Base-by-base conservation (phyloP, 768 basidiomycete genomes). In the Sutorius australiensis region DNA sequence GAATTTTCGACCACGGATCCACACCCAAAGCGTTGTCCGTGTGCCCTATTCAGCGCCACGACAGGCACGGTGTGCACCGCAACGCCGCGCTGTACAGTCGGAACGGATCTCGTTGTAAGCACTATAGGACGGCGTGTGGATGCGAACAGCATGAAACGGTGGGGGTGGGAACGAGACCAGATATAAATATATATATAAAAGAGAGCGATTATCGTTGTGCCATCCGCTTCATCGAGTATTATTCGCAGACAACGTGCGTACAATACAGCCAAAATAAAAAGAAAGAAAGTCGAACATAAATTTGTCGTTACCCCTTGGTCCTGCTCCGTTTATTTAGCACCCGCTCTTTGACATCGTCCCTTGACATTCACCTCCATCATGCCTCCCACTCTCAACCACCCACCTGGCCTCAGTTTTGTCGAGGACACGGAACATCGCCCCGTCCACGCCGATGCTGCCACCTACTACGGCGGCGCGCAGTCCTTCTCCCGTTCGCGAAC, bases 391-490 rank as follows among this genome's bases (percentile, higher is more conserved):
- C 67, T 87, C 47, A 75, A 70, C 55, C 87, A 87, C 61, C 88
- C 87, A 0, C 56, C 86, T 6, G 78, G 79, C 50, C 80, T 86
- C 46, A 76, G 74, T 54, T 89, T 89, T 61, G 64, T 86, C 58
- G 87, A 88, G 58, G 87, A 90, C 51, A 72, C 73, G 17, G 69
- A 75, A 17, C 65, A 72, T 17, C 69, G 71, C 27, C 63, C 77
- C 5, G 78, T 79, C 50, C 74, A 89, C 60, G 76, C 77, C 47
- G 92, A 95, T 49, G 83, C 92, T 9, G 78, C 83, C 21, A 80
- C 82, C 9, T 94, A 94, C 73, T 95, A 95, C 60, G 89, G 89
- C 39, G 84, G 85, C 17, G 80, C 78, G 40, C 88, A 95, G 64
- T 77, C 84, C 4, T 87, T 84, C 69, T 83, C 84, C 67, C 86